phyloP scores from a whole-genome alignment of 768 basidiomycete genomes.

The Auricularia sp. region DNA sequence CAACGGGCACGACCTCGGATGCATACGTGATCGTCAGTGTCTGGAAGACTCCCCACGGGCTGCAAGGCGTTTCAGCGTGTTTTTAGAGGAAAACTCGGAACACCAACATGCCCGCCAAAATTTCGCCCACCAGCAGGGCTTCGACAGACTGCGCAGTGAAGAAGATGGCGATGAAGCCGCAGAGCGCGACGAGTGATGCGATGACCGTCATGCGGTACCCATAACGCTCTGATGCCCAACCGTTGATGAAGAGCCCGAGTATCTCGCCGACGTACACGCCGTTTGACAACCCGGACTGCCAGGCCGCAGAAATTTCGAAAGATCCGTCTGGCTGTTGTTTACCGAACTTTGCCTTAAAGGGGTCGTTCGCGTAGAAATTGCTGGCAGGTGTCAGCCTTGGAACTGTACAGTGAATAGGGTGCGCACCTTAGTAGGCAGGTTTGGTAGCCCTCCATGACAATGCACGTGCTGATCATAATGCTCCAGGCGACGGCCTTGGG shows the following conservation, averaged over 20 bases:
- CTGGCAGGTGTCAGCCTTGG: background rate
- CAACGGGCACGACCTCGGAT: slow-evolving; percentile 11
- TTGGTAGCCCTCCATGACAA: slow-evolving; percentile 6
- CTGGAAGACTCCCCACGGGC: slow-evolving; percentile 19
- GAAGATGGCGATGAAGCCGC: slow-evolving; percentile 11
- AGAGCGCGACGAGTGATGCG: slow-evolving; percentile 17
- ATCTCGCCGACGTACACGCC: slow-evolving; percentile 17
- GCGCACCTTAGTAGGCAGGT: slow-evolving; percentile 7
- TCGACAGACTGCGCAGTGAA: slow-evolving; percentile 6
- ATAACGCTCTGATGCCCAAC: slow-evolving; percentile 20
- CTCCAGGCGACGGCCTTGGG: slow-evolving; percentile 26
- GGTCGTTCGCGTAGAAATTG: slow-evolving; percentile 12
- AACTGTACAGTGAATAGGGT: background rate
- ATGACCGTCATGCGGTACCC: slow-evolving; percentile 24
- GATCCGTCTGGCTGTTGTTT: slow-evolving; percentile 12
- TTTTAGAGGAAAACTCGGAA: too few species aligned
- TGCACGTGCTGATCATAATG: slow-evolving; percentile 12
- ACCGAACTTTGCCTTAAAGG: slow-evolving; percentile 12
- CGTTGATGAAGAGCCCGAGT: slow-evolving; percentile 11
- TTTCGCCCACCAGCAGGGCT: slow-evolving; percentile 9
- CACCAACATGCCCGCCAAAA: slow-evolving; percentile 18
- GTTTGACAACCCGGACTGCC: slow-evolving; percentile 28
- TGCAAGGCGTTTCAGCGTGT: too few species aligned
- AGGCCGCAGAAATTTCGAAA: slow-evolving; percentile 24
- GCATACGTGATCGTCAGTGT: slow-evolving; percentile 22